These are phyloP conservation scores for Wallemia mellicola DNA, from an alignment of 1,284 basidiomycete species.

Conservation along the genomic window DNA sequence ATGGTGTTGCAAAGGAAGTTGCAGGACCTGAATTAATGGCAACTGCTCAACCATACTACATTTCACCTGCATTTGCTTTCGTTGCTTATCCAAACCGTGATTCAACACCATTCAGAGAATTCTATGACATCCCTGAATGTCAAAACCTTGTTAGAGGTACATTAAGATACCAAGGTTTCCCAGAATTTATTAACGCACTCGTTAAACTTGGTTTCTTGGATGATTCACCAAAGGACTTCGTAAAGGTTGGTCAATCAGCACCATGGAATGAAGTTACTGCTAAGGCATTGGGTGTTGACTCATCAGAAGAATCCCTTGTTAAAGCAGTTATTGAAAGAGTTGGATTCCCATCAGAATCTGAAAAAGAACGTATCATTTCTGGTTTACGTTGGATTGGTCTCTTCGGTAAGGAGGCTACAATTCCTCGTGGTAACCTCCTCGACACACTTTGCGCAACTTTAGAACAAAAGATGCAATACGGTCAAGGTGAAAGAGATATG, in stretches of 20 bases:
- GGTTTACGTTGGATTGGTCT: slow-evolving; percentile 82
- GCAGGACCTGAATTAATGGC: slow-evolving; percentile 44
- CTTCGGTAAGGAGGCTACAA: slow-evolving; percentile 39
- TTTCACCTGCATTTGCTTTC: slow-evolving; percentile 81
- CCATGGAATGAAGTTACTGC: slow-evolving; percentile 34
- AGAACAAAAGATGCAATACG: slow-evolving; percentile 77
- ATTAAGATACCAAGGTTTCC: slow-evolving; percentile 89
- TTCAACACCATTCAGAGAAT: slow-evolving; percentile 51
- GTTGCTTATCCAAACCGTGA: slow-evolving; percentile 95
- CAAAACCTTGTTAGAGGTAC: slow-evolving; percentile 81
- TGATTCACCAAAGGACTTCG: slow-evolving; percentile 42
- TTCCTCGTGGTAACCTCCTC: slow-evolving; percentile 44
- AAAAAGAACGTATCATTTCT: slow-evolving; percentile 45
- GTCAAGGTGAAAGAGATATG: slow-evolving; percentile 67
- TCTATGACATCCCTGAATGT: slow-evolving; percentile 76
- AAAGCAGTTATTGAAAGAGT: slow-evolving; percentile 36
- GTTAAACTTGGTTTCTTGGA: slow-evolving; percentile 72
- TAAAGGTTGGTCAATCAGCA: slow-evolving; percentile 24
- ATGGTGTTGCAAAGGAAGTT: slow-evolving; percentile 33
- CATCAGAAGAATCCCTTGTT: slow-evolving; percentile 24
- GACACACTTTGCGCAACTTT: slow-evolving; percentile 79
- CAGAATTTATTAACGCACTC: slow-evolving; percentile 71
- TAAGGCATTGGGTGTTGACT: slow-evolving; percentile 33
- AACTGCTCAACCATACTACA: slow-evolving; percentile 73
- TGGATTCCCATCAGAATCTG: slow-evolving; percentile 36